A percentile compares a stretch with the other conserved stretches of the same genome.
Evolutionary conservation across 495 filamentous ascomycete genomes (phyloP).

Genomic region (Aspergillus asperescens): DNA sequence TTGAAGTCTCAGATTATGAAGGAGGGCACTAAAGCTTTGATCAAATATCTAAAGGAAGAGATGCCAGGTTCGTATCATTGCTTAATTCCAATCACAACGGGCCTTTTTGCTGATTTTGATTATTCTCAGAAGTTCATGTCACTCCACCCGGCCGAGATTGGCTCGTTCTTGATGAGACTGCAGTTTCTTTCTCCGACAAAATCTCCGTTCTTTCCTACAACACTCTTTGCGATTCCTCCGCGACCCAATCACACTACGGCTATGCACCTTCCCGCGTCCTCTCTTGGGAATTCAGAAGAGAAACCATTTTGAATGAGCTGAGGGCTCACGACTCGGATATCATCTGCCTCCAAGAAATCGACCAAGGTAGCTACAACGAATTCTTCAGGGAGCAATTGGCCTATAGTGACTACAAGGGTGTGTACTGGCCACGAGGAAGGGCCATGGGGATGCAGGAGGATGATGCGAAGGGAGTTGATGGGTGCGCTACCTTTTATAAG

Average conservation of each 20-base stretch:
- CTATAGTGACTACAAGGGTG: constrained; percentile 81
- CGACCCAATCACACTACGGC: constrained; percentile 76
- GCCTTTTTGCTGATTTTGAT: constrained; percentile 11
- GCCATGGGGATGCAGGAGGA: constrained; percentile 86
- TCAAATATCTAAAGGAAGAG: constrained; percentile 74
- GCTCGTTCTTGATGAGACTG: constrained; percentile 60
- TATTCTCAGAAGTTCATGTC: constrained; percentile 35
- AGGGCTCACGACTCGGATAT: constrained; percentile 78
- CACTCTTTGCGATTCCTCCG: constrained; percentile 86
- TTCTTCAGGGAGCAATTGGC: constrained; percentile 80
- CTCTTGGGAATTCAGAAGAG: constrained; percentile 77
- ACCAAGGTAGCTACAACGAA: constrained; percentile 81
- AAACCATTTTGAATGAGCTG: constrained; percentile 75
- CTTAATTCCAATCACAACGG: not conserved
- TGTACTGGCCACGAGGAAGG: constrained; percentile 81
- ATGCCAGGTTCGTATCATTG: constrained; percentile 61
- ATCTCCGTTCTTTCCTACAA: constrained; percentile 89
- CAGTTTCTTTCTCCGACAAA: constrained; percentile 46
- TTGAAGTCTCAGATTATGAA: constrained; percentile 74
- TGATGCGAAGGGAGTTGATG: constrained; percentile 82
- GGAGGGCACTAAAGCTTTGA: constrained; percentile 77
- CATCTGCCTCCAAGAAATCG: constrained; percentile 88
- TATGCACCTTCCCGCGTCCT: constrained; percentile 77
- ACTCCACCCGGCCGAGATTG: constrained; percentile 70
- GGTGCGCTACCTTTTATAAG: constrained; percentile 96